Conservation (phyloP, 139 green algal species). For the Coccomyxa sp. region DNA sequence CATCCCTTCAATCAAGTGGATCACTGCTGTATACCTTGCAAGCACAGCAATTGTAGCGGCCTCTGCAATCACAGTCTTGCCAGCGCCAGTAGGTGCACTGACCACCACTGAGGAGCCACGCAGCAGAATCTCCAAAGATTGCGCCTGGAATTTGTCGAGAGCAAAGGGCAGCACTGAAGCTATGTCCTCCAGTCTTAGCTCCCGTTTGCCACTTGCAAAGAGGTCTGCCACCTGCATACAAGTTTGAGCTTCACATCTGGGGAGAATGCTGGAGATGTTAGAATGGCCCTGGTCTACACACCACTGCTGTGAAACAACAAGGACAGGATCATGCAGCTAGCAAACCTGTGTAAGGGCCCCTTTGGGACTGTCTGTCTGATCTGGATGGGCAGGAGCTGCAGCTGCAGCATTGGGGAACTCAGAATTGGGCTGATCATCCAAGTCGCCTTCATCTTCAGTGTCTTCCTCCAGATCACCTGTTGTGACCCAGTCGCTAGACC, state of each 20-base stretch:
- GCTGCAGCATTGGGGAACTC: too few relatives aligned
- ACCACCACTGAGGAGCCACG: slow-evolving; percentile 73
- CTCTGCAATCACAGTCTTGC: slow-evolving; percentile 96
- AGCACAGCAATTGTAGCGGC: slow-evolving; percentile 73
- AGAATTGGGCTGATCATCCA: too few relatives aligned
- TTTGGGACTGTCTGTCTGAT: not conserved
- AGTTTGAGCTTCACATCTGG: not conserved
- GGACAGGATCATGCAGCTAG: not conserved
- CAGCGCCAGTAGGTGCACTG: slow-evolving; percentile 90
- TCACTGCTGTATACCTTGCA: slow-evolving; percentile 20
- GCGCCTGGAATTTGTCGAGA: slow-evolving; percentile 70
- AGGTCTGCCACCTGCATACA: not conserved
- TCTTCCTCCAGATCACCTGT: too few relatives aligned
- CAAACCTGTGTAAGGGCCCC: not conserved
- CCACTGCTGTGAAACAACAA: not conserved
- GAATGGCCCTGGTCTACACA: not conserved
- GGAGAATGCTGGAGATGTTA: not conserved
- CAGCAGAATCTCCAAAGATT: slow-evolving; percentile 63
- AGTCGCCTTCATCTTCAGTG: too few relatives aligned
- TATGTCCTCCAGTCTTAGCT: not conserved
- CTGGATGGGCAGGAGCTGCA: too few relatives aligned
- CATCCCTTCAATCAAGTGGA: not conserved
- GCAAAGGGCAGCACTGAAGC: slow-evolving; percentile 51
- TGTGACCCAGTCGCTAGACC: too few relatives aligned
- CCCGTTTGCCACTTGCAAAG: not conserved